Conservation (phyloP, 257 asterid genomes). For the Apocynum venetum region DNA sequence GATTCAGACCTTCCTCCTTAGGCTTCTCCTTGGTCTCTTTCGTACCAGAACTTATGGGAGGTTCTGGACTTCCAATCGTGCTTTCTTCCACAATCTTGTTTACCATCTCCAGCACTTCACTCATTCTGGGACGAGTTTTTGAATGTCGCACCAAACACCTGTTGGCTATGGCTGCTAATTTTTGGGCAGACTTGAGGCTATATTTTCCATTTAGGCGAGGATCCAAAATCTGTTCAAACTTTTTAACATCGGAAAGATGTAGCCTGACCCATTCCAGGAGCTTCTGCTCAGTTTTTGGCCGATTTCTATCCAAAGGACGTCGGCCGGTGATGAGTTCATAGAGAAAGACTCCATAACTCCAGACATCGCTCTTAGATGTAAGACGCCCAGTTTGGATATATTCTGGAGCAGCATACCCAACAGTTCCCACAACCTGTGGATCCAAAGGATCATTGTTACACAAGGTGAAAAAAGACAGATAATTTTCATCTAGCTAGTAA, state of each 20-base stretch:
- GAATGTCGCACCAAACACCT: conserved; percentile 66
- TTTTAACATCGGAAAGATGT: conserved; percentile 65
- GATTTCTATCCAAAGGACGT: conserved; percentile 74
- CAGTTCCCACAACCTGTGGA: conserved; percentile 79
- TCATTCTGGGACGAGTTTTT: conserved; percentile 73
- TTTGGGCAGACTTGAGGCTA: conserved; percentile 57
- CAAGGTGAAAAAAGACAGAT: background rate
- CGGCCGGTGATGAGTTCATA: conserved; percentile 91
- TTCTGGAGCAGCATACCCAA: conserved; percentile 96
- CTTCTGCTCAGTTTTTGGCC: conserved; percentile 77
- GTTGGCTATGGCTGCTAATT: conserved; percentile 82
- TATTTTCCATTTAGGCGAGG: conserved; percentile 68
- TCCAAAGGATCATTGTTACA: background rate
- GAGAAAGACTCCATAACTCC: conserved; percentile 93
- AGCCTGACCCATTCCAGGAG: conserved; percentile 85
- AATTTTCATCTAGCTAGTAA: background rate
- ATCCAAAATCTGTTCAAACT: conserved; percentile 69
- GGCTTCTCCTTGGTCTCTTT: conserved; percentile 24
- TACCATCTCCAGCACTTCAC: conserved; percentile 57
- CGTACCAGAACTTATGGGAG: conserved; percentile 19
- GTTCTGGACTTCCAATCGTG: conserved; percentile 26
- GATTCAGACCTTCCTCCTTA: conserved; percentile 27
- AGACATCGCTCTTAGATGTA: conserved; percentile 79
- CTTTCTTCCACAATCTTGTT: conserved; percentile 41
- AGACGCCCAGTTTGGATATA: conserved; percentile 90